Base-by-base conservation (phyloP, 169 alveolate species). In the Plasmodium malariae region DNA sequence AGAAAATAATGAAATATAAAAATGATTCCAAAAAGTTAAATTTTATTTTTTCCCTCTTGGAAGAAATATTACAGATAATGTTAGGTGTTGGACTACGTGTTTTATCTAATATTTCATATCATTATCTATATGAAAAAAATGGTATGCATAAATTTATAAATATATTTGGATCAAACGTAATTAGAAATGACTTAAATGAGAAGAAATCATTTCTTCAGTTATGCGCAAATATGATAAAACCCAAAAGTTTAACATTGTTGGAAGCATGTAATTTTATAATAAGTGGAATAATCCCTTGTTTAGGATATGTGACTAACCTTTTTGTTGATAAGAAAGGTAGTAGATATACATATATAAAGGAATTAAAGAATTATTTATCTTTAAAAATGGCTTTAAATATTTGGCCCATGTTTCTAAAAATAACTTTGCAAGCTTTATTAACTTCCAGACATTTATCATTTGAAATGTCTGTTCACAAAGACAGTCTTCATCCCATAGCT, bases 321-420 rank as follows among this genome's bases (percentile, higher is more conserved):
- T 70, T 86, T 48, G 92, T 30, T 70, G 76, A 86, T 57, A 86
- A 68, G 51, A 86, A 71, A 65, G 60, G 43, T 12, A 86, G 32
- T 21, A 62, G 51, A 69, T 86, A 86, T 17, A 70, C 74, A 24
- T 86, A 70, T 48, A 86, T 86, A 57, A 86, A 86, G 49, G 92
- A 86, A 54, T 70, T 86, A 24, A 86, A 86, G 12, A 86, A 68
- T 59, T 70, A 86, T 70, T 62, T 86, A 14, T 86, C 92, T 45
- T 86, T 86, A 69, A 86, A 86, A 86, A 86, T 86, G 92, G 86
- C 92, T 34, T 72, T 86, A 72, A 86, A 86, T 19, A 86, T 86
- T 34, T 86, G 92, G 92, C 92, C 92, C 11, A 86, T 86, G 87
- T 86, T 86, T 86, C 49, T 86, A 40, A 86, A 86, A 51, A 86